Percentiles rank a stretch among this genome's conserved stretches.
Conservation (phyloP, 805 yeast genomes). For the Wickerhamiella kurtzmanii region DNA sequence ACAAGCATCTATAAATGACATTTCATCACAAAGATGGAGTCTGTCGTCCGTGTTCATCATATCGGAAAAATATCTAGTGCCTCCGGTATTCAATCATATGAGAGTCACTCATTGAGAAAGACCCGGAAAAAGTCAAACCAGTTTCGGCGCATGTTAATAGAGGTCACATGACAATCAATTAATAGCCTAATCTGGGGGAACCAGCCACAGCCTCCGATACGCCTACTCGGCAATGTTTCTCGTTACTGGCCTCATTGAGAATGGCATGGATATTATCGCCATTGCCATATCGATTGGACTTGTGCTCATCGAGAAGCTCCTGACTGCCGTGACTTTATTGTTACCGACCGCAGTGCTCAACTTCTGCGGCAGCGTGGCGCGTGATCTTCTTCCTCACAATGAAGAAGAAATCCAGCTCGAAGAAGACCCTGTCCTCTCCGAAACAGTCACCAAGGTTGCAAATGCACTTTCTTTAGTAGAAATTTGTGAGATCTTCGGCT, state of each 20-base stretch:
- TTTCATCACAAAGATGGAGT: too few species aligned
- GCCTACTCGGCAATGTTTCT: background rate
- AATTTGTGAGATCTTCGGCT: constrained; percentile 57
- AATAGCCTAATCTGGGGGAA: too few species aligned
- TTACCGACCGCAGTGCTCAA: constrained; percentile 14
- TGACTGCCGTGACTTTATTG: constrained; percentile 15
- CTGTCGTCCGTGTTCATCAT: too few species aligned
- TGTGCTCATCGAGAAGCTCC: constrained; percentile 14
- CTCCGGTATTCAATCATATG: too few species aligned
- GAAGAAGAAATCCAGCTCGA: constrained; percentile 8
- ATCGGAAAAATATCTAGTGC: too few species aligned
- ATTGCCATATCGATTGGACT: constrained; percentile 13
- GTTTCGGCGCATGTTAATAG: too few species aligned
- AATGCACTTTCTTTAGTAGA: constrained; percentile 35
- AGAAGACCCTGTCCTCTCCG: constrained; percentile 4
- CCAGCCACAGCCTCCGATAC: too few species aligned
- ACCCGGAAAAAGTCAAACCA: too few species aligned
- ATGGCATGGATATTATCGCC: background rate
- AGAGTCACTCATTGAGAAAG: too few species aligned
- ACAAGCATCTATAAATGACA: too few species aligned
- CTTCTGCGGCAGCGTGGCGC: constrained; percentile 8
- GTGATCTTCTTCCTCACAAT: constrained; percentile 9
- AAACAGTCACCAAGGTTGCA: constrained; percentile 6
- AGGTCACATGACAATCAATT: too few species aligned
- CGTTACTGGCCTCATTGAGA: background rate